phyloP scores from a whole-genome alignment of 2,329 filamentous ascomycete genomes.

The Trichophyton simii region DNA sequence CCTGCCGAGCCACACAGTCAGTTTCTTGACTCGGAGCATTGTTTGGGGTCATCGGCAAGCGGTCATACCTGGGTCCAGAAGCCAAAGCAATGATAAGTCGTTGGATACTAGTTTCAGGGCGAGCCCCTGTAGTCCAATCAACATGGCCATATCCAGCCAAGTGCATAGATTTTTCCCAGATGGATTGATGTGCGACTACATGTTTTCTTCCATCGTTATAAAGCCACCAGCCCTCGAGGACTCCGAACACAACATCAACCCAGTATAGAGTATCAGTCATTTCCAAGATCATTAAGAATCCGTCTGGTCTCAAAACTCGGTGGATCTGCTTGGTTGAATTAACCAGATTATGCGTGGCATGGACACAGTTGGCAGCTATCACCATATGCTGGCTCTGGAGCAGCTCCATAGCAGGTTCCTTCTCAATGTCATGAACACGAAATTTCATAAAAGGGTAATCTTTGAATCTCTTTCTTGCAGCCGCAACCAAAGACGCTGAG shows the following conservation, averaged over 20 bases:
- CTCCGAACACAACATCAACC: slow-evolving; percentile 27
- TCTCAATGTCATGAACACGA: slow-evolving; percentile 22
- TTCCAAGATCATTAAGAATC: slow-evolving; percentile 22
- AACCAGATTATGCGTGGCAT: slow-evolving; percentile 20
- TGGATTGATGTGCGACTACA: slow-evolving; percentile 4
- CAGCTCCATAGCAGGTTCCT: slow-evolving; percentile 15
- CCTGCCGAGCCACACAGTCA: slow-evolving; percentile 4
- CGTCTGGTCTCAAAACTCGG: slow-evolving; percentile 19
- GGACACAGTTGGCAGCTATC: slow-evolving; percentile 23
- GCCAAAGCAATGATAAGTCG: slow-evolving; percentile 6
- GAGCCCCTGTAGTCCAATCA: slow-evolving; percentile 5
- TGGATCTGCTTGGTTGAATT: slow-evolving; percentile 15
- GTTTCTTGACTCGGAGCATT: neutral
- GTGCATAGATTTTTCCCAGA: slow-evolving; percentile 5
- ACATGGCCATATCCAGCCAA: slow-evolving; percentile 6
- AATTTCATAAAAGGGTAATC: slow-evolving; percentile 24
- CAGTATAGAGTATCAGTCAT: slow-evolving; percentile 21
- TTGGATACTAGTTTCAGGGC: slow-evolving; percentile 5
- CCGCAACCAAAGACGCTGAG: slow-evolving; percentile 24
- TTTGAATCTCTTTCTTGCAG: slow-evolving; percentile 22
- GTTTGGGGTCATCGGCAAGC: neutral
- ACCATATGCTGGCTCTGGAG: slow-evolving; percentile 17
- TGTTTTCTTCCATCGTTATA: slow-evolving; percentile 18
- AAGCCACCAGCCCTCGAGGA: slow-evolving; percentile 32
- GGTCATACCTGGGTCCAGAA: slow-evolving; percentile 7